Percentiles rank a stretch among this genome's conserved stretches.
Evolutionary conservation across 1,284 basidiomycete genomes (phyloP).

Genomic region (Trichosporon faecale): DNA sequence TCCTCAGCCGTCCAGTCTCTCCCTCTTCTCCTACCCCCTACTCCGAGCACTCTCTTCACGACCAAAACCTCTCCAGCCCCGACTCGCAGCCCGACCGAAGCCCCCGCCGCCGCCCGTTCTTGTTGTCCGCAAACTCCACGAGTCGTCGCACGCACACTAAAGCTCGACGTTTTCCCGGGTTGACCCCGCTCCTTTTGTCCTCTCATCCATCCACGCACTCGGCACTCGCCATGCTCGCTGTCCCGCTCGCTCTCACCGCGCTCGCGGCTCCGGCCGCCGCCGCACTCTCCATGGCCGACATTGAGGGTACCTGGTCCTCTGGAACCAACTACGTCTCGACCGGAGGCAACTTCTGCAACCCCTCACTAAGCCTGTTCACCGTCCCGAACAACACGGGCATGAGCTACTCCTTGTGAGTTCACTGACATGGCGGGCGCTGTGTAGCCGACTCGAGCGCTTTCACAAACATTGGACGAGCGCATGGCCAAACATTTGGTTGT

Average conservation of each 20-base stretch:
- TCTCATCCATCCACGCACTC: neutral
- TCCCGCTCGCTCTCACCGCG: constrained; percentile 9
- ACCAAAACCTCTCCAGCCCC: neutral
- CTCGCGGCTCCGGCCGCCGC: constrained; percentile 17
- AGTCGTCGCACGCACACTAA: neutral
- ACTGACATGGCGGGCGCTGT: too few species aligned
- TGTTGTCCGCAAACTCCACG: neutral
- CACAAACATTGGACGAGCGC: too few species aligned
- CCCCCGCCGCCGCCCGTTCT: neutral
- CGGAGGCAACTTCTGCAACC: constrained; percentile 76
- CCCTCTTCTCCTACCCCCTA: neutral
- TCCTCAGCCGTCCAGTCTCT: neutral
- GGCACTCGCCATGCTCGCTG: constrained; percentile 16
- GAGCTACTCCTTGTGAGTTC: constrained; percentile 77
- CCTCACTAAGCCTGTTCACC: constrained; percentile 70
- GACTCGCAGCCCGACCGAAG: too few species aligned
- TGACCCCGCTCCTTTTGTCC: neutral
- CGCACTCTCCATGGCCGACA: constrained; percentile 26
- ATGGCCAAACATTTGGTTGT: too few species aligned
- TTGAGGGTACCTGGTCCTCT: constrained; percentile 80
- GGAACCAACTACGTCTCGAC: constrained; percentile 72
- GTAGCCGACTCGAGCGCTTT: too few species aligned
- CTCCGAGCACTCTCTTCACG: neutral
- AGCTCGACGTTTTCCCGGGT: neutral
- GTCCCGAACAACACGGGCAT: constrained; percentile 80